Base-by-base conservation (phyloP, 106 monocot species). In the Iris macrosiphon region DNA sequence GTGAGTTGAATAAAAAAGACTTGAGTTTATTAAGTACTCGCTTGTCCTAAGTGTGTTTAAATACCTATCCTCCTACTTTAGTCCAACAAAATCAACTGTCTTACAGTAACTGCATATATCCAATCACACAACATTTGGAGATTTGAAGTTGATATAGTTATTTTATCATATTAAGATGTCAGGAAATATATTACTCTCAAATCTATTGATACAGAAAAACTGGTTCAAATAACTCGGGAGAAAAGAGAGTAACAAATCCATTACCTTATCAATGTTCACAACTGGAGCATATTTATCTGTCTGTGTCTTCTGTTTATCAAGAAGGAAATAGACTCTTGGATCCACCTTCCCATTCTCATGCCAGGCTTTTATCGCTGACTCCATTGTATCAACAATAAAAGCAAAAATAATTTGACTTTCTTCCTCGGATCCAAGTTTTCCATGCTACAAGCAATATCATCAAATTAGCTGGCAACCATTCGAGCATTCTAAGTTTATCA, bases 211-310 rank as follows among this genome's bases (percentile, higher is more conserved):
- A n/a, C n/a, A n/a, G n/a, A n/a, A n/a, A n/a, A n/a, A n/a, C n/a
- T n/a, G n/a, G n/a, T n/a, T n/a, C n/a, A n/a, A n/a, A n/a, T n/a
- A n/a, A n/a, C n/a, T n/a, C n/a, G n/a, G n/a, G n/a, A n/a, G n/a
- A n/a, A n/a, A n/a, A n/a, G n/a, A n/a, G n/a, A n/a, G n/a, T n/a
- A n/a, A n/a, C n/a, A n/a, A n/a, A n/a, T n/a, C n/a, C 33, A n/a
- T 15, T 74, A 95, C 95, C 95, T 95, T 89, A 45, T 89, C 85
- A 64, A 95, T 70, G 31, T 95, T 95, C 27, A 95, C 95, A 3
- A 75, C 72, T 31, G 89, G 85, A 8, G 74, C 82, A 72, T 85
- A 79, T 60, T 82, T 84, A 49, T 89, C 84, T 5, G 82, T 79
- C 19, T 79, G 52, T 51, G 89, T 79, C 68, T 77, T 85, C 49